Evolutionary conservation across 768 basidiomycete species (phyloP), one percentile per base, ranked within the genome.

Genomic region (Tricholoma terreum): DNA sequence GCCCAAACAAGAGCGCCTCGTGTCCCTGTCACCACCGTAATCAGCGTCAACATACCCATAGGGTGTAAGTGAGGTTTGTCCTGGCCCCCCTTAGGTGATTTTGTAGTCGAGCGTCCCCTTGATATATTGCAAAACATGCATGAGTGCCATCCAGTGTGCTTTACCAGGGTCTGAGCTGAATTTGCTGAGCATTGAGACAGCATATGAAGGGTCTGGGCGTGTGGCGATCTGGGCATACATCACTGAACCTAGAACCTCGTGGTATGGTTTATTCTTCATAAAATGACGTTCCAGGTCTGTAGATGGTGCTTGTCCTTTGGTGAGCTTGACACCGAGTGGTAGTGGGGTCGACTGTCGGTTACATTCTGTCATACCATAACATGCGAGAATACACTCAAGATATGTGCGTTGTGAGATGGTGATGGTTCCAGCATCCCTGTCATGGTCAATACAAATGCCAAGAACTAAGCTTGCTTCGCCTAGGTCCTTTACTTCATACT

Each of bases 321-420:
- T n/a, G n/a, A n/a, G n/a, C n/a, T n/a, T n/a, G n/a, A n/a, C n/a
- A n/a, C n/a, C n/a, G n/a, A n/a, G n/a, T n/a, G n/a, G n/a, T n/a
- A n/a, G n/a, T n/a, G n/a, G n/a, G n/a, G n/a, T 38, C 7, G 52
- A 30, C 11, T 33, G 52, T 14, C 38, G 40, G 42, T 54, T 54
- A 19, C 35, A 40, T 46, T 56, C 48, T 3, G 6, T 12, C 21
- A 50, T 24, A 14, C 46, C 21, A 30, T 50, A 56, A 10, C 36
- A 30, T 19, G n/a, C n/a, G 10, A 56, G 55, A 10, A 56, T 12
- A 11, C 55, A 35, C 14, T 68, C 60, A 38, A 77, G 66, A 59
- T 76, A 79, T 0, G 65, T 31, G 10, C 38, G 45, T 55, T 78
- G 75, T 12, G 63, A 67, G 0, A 76, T 43, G 15, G 67, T 58